Conservation (phyloP, 2,329 filamentous ascomycete species). For the Penicillium sp. region DNA sequence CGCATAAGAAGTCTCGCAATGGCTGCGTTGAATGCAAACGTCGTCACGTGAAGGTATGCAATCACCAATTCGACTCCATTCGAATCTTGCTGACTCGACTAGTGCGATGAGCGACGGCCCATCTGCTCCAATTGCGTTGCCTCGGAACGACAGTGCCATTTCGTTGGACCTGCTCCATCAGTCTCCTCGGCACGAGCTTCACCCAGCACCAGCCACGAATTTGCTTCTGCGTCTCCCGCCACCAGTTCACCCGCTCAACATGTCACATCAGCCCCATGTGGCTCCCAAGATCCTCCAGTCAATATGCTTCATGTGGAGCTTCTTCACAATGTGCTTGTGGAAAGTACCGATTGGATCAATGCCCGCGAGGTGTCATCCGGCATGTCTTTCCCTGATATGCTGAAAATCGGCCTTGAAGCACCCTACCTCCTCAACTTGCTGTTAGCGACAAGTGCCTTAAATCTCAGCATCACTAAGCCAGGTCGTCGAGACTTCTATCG, state of each 20-base stretch:
- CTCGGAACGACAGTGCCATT: slow-evolving; percentile 32
- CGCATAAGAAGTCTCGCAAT: slow-evolving; percentile 46
- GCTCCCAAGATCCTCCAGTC: slow-evolving; percentile 24
- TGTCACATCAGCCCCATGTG: background rate
- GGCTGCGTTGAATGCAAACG: slow-evolving; percentile 48
- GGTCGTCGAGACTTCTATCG: slow-evolving; percentile 43
- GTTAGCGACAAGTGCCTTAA: slow-evolving; percentile 55
- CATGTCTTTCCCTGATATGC: slow-evolving; percentile 11
- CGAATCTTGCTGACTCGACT: slow-evolving; percentile 5
- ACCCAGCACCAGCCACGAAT: slow-evolving; percentile 3
- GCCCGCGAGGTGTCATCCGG: background rate
- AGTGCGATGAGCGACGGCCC: slow-evolving; percentile 45
- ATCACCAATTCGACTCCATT: background rate
- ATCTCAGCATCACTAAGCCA: slow-evolving; percentile 46
- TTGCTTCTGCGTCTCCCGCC: slow-evolving; percentile 9
- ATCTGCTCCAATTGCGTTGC: slow-evolving; percentile 42
- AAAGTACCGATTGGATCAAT: slow-evolving; percentile 6
- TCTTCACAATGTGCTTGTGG: slow-evolving; percentile 34
- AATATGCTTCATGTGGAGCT: slow-evolving; percentile 43
- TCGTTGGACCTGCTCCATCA: slow-evolving; percentile 8
- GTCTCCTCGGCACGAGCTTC: background rate
- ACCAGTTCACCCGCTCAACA: slow-evolving; percentile 3
- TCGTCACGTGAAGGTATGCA: slow-evolving; percentile 44
- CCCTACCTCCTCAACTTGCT: slow-evolving; percentile 58
- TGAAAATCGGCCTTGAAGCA: slow-evolving; percentile 17